Percentiles rank a stretch among this genome's conserved stretches.
phyloP scores from a whole-genome alignment of 805 yeast species.

The Clavispora fructus region DNA sequence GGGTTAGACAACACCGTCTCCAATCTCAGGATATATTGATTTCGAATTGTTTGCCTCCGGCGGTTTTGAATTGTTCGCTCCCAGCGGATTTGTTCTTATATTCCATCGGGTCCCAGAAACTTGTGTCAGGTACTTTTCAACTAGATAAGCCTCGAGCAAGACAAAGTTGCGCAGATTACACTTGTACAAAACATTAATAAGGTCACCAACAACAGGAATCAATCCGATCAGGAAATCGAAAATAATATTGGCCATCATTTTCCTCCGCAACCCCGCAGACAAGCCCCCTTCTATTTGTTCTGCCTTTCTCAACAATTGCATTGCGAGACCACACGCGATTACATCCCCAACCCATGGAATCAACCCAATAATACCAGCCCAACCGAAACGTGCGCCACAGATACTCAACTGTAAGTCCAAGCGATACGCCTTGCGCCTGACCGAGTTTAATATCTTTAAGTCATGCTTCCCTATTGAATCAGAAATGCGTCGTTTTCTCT shows the following conservation, averaged over 20 bases:
- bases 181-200: conserved; percentile 19
- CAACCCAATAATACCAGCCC: conserved; percentile 40
- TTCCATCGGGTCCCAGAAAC: neutral
- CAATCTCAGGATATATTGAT: neutral
- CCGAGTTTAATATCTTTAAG: conserved; percentile 28
- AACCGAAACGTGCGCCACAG: conserved; percentile 37
- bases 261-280: conserved; percentile 23
- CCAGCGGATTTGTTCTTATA: neutral
- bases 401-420: conserved; percentile 35
- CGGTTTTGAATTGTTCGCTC: too few species aligned
- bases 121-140: conserved; percentile 22
- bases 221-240: conserved; percentile 38
- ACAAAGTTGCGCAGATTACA: conserved; percentile 23
- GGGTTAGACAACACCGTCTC: neutral
- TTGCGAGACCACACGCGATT: conserved; percentile 25
- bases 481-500: conserved; percentile 34
- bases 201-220: conserved; percentile 21
- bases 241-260: conserved; percentile 35
- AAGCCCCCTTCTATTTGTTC: conserved; percentile 34
- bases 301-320: conserved; percentile 28
- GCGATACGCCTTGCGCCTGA: conserved; percentile 33
- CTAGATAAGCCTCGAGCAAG: conserved; percentile 30
- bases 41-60: too few species aligned
- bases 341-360: conserved; percentile 39
- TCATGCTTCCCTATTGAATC: conserved; percentile 30